These are phyloP conservation scores for Capronia americana DNA, from an alignment of 2,329 filamentous ascomycete genomes.

Conservation along the genomic window DNA sequence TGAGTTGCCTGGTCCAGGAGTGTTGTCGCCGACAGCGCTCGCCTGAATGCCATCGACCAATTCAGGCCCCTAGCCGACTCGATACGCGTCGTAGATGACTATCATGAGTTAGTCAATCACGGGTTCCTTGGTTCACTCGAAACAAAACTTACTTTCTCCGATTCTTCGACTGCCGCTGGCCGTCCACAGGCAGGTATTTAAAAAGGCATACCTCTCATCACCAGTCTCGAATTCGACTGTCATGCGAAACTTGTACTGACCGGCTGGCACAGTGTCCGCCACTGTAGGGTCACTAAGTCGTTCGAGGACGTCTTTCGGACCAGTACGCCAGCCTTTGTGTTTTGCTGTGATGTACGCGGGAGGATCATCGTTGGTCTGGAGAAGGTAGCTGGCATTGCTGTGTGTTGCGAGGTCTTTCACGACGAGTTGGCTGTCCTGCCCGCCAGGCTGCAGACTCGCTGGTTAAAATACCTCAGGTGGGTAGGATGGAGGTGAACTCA, in stretches of 20 bases:
- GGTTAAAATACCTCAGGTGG: not conserved
- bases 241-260: constrained; percentile 57
- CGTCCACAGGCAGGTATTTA: constrained; percentile 59
- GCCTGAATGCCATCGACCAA: not conserved
- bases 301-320: constrained; percentile 56
- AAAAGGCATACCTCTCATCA: constrained; percentile 56
- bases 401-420: constrained; percentile 56
- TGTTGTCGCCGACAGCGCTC: not conserved
- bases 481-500: constrained; percentile 42
- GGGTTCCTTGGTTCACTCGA: not conserved
- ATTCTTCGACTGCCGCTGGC: constrained; percentile 56
- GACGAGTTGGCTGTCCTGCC: constrained; percentile 57
- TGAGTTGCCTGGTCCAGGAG: not conserved
- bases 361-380: constrained; percentile 59
- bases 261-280: constrained; percentile 56
- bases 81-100: constrained; percentile 41
- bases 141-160: constrained; percentile 44
- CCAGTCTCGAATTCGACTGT: constrained; percentile 58
- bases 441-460: constrained; percentile 50
- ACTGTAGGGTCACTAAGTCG: constrained; percentile 52
- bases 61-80: constrained; percentile 28
- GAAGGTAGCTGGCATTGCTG: constrained; percentile 53
- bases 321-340: constrained; percentile 56
- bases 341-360: constrained; percentile 57
- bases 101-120: constrained; percentile 3